Percentiles rank a stretch among this genome's conserved stretches.
phyloP scores from a whole-genome alignment of 2,329 filamentous ascomycete species.

The Verticillium nonalfalfae region DNA sequence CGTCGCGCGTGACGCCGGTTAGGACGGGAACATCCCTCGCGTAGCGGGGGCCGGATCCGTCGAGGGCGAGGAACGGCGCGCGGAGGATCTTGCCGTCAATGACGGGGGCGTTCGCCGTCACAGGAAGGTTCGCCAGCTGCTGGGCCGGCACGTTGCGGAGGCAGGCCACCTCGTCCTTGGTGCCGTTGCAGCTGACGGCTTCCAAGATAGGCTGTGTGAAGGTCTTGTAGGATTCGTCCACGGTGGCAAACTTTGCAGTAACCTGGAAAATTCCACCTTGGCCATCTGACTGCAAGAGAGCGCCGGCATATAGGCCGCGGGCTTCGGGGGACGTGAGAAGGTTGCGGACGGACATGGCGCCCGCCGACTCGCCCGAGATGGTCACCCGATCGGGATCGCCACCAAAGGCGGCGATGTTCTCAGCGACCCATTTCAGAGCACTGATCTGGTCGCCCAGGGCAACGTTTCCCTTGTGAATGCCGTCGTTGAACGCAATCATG shows the following conservation, averaged over 20 bases:
- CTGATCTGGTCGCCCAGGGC: conserved; percentile 42
- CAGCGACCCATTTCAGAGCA: conserved; percentile 41
- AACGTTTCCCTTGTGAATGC: conserved; percentile 39
- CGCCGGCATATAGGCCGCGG: conserved; percentile 38
- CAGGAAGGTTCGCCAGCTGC: conserved; percentile 27
- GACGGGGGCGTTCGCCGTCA: conserved; percentile 40
- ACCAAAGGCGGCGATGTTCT: conserved; percentile 47
- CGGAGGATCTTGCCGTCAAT: conserved; percentile 51
- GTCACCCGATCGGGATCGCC: conserved; percentile 51
- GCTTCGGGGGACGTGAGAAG: conserved; percentile 41
- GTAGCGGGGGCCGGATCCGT: background rate
- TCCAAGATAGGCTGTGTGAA: conserved; percentile 44
- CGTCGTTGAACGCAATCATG: conserved; percentile 46
- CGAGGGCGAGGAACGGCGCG: background rate
- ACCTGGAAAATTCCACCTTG: conserved; percentile 41
- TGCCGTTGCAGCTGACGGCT: conserved; percentile 43
- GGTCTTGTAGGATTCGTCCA: conserved; percentile 40
- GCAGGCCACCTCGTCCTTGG: conserved; percentile 43
- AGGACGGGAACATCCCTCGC: background rate
- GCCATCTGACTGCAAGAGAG: conserved; percentile 33
- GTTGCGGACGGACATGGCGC: conserved; percentile 43
- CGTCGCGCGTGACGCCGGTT: background rate
- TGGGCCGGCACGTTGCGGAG: conserved; percentile 39
- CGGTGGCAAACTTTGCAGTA: conserved; percentile 53
- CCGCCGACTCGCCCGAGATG: conserved; percentile 49